Evolutionary conservation across 2,329 filamentous ascomycete species (phyloP).

Genomic region (Stagonosporopsis cucurbitacearum): DNA sequence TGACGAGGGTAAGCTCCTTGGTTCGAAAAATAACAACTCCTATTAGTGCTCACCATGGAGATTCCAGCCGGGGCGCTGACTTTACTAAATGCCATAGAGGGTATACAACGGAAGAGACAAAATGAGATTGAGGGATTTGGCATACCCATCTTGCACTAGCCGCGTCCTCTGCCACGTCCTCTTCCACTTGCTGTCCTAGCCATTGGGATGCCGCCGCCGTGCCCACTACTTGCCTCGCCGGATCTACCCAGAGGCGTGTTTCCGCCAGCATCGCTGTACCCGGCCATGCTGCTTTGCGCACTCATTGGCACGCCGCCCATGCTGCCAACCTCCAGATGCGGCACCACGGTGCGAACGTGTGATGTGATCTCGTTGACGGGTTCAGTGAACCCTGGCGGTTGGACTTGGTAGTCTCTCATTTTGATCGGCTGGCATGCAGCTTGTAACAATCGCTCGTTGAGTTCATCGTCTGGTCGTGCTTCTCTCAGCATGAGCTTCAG

Average conservation of each 20-base stretch:
- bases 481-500: conserved; percentile 55
- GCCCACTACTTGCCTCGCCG: conserved; percentile 36
- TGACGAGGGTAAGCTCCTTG: too few relatives aligned
- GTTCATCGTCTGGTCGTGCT: conserved; percentile 46
- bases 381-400: conserved; percentile 41
- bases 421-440: conserved; percentile 44
- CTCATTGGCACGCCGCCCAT: conserved; percentile 51
- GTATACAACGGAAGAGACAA: conserved; percentile 9
- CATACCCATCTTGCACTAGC: conserved; percentile 3
- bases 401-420: conserved; percentile 44
- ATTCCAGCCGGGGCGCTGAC: not conserved
- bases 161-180: conserved; percentile 43
- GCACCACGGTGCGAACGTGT: conserved; percentile 37
- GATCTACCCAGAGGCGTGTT: conserved; percentile 46
- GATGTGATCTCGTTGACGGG: conserved; percentile 44
- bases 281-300: conserved; percentile 47
- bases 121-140: not conserved
- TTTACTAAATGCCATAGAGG: not conserved
- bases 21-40: not conserved
- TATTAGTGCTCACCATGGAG: too few relatives aligned
- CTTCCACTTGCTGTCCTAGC: conserved; percentile 47
- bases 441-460: conserved; percentile 49
- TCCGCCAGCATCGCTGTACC: conserved; percentile 45
- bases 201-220: conserved; percentile 45
- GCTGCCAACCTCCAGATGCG: conserved; percentile 42